These are phyloP conservation scores for Neoconidiobolus thromboides DNA, from an alignment of 371 early-diverging fungal species.

Conservation along the genomic window DNA sequence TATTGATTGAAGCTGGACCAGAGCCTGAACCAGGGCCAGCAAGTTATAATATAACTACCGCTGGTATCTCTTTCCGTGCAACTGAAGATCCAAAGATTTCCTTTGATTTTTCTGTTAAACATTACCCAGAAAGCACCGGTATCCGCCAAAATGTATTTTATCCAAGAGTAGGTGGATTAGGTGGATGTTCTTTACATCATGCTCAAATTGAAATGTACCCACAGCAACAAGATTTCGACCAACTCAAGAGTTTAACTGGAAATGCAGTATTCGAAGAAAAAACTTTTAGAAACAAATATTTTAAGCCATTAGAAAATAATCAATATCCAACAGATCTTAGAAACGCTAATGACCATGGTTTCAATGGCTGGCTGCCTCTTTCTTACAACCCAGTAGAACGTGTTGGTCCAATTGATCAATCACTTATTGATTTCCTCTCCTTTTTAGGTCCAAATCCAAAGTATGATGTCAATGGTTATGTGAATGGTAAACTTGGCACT, in stretches of 20 bases:
- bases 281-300: neutral
- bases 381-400: neutral
- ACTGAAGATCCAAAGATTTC: neutral
- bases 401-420: neutral
- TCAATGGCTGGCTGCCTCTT: neutral
- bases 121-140: neutral
- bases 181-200: neutral
- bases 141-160: neutral
- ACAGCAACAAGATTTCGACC: neutral
- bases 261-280: neutral
- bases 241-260: neutral
- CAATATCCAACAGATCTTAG: neutral
- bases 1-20: neutral
- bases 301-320: neutral
- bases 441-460: neutral
- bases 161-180: neutral
- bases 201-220: neutral
- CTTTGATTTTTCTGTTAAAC: neutral
- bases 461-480: constrained; percentile 1
- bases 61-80: neutral
- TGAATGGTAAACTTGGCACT: neutral
- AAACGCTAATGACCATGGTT: neutral
- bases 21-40: neutral
- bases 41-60: neutral
- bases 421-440: neutral